Evolutionary conservation across 352 stramenopile genomes (phyloP), one percentile per base, ranked within the genome.

Genomic region (Globisporangium cystogenes): DNA sequence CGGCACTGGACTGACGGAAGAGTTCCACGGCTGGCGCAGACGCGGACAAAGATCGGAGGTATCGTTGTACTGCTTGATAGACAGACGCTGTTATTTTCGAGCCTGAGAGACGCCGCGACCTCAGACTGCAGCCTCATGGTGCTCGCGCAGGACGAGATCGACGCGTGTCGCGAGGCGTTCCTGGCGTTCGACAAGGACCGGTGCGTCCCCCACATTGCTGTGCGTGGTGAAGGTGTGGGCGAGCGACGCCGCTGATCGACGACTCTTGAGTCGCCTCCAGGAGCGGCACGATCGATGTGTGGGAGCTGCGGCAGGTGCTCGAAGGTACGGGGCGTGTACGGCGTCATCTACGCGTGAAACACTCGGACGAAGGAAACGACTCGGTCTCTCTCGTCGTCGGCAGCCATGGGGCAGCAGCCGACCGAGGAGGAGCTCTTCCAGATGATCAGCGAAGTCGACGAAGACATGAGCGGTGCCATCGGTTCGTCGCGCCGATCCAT

Each of bases 341-440:
- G n/a, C n/a, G n/a, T n/a, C n/a, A n/a, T n/a, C n/a, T n/a, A n/a
- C n/a, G n/a, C n/a, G n/a, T n/a, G n/a, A n/a, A n/a, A n/a, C n/a
- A n/a, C n/a, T n/a, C n/a, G n/a, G 6, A 6, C 14, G 10, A 1
- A 7, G 1, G 20, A 41, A 21, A 5, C 47, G 14, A 33, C 2
- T 16, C 10, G 20, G 6, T 29, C 29, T n/a, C 12, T 29, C 29
- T n/a, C 37, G 16, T n/a, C 29, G 12, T 18, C 7, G 7, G 4
- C 27, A 88, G 93, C 90, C 15, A 98, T 99, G 94, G 96, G 95
- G 2, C 96, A 99, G 67, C 90, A 97, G 40, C 95, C 93, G n/a
- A 99, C 94, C 0, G 96, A 99, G 60, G 96, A 99, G 69, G 96
- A 99, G 72, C 74, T 99, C 27, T 99, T 98, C 58, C 90, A 98